These are phyloP conservation scores for Prunella vulgaris DNA, from an alignment of 257 asterid species.

Conservation along the genomic window DNA sequence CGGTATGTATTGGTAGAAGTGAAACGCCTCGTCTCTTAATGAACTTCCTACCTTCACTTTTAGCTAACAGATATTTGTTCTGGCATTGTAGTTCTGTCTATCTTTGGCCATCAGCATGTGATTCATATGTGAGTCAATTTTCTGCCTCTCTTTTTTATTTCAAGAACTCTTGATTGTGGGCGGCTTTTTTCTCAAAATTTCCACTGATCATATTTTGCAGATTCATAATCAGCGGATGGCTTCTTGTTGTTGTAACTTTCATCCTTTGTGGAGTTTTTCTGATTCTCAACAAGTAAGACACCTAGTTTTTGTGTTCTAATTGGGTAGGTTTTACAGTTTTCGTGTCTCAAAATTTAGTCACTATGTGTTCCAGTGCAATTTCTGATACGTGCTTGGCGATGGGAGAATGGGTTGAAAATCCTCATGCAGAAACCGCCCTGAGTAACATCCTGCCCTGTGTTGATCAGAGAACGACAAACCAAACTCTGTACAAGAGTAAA, in stretches of 20 bases:
- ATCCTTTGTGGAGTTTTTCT: slow-evolving; percentile 80
- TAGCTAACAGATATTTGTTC: slow-evolving; percentile 9
- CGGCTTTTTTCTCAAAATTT: not conserved
- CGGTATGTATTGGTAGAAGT: slow-evolving; percentile 43
- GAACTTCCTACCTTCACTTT: not conserved
- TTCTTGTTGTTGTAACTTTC: slow-evolving; percentile 79
- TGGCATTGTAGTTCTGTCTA: slow-evolving; percentile 58
- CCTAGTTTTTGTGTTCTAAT: slow-evolving; percentile 1
- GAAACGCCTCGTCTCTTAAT: not conserved
- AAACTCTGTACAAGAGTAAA: slow-evolving; percentile 74
- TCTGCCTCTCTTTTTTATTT: not conserved
- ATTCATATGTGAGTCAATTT: slow-evolving; percentile 62
- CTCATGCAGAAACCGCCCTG: slow-evolving; percentile 93
- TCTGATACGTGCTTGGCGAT: slow-evolving; percentile 89
- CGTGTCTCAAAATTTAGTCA: not conserved
- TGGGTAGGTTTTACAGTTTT: not conserved
- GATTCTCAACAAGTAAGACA: slow-evolving; percentile 71
- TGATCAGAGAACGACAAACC: slow-evolving; percentile 82
- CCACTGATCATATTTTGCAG: slow-evolving; percentile 37
- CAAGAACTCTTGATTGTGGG: not conserved
- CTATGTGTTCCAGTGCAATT: slow-evolving; percentile 50
- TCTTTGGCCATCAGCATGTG: slow-evolving; percentile 73
- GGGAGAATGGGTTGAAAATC: slow-evolving; percentile 99
- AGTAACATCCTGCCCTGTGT: slow-evolving; percentile 98
- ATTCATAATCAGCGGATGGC: slow-evolving; percentile 90